Evolutionary conservation across 2,329 filamentous ascomycete genomes (phyloP).

Genomic region (Epichloe sylvatica): DNA sequence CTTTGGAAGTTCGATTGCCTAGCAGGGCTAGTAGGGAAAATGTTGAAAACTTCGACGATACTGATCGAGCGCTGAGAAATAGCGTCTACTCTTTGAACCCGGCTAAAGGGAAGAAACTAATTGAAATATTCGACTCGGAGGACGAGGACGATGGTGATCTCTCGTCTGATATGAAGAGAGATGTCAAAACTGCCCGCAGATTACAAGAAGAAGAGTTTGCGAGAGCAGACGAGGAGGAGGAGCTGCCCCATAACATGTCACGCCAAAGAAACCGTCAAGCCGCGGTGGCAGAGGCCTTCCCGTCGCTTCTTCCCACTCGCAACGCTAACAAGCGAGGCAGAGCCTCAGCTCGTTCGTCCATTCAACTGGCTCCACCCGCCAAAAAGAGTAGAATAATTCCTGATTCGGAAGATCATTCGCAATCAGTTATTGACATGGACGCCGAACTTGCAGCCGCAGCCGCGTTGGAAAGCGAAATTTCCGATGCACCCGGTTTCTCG

Average conservation of each 20-base stretch:
- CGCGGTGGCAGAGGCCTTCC: not conserved
- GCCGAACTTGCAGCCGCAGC: slow-evolving; percentile 16
- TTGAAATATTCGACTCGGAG: slow-evolving; percentile 27
- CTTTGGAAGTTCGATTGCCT: slow-evolving; percentile 19
- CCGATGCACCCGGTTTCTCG: slow-evolving; percentile 3
- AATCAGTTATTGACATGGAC: slow-evolving; percentile 18
- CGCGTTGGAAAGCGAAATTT: slow-evolving; percentile 9
- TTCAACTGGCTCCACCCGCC: slow-evolving; percentile 10
- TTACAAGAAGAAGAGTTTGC: slow-evolving; percentile 21
- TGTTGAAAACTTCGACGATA: slow-evolving; percentile 11
- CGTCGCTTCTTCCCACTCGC: slow-evolving; percentile 5
- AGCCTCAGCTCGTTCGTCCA: slow-evolving; percentile 10
- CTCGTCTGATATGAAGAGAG: slow-evolving; percentile 12
- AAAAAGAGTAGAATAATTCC: slow-evolving; percentile 19
- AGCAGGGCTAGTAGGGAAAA: slow-evolving; percentile 11
- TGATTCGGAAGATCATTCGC: slow-evolving; percentile 15
- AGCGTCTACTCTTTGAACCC: slow-evolving; percentile 36
- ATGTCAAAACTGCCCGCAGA: slow-evolving; percentile 20
- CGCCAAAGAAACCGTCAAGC: slow-evolving; percentile 1
- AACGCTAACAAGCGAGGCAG: slow-evolving; percentile 14
- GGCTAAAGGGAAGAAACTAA: slow-evolving; percentile 29
- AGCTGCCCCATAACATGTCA: slow-evolving; percentile 4
- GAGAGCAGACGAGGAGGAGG: slow-evolving; percentile 4
- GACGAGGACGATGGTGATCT: slow-evolving; percentile 21
- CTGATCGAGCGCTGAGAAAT: slow-evolving; percentile 17